Conservation (phyloP, 139 green algal species). For the Closterium sp. region DNA sequence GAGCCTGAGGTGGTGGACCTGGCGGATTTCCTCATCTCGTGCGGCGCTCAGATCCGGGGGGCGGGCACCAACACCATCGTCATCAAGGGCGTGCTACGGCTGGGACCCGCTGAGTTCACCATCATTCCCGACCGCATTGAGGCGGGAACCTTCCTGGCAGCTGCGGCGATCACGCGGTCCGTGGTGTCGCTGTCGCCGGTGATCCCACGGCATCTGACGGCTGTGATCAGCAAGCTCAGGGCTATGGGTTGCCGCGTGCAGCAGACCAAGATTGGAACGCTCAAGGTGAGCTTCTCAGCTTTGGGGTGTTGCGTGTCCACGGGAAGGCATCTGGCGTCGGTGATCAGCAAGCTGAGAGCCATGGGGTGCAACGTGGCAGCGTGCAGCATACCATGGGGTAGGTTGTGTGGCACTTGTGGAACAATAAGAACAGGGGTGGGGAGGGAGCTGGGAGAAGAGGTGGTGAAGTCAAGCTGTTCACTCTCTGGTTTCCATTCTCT, state of each 20-base stretch:
- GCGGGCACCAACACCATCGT: slow-evolving; percentile 53
- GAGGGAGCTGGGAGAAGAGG: not conserved
- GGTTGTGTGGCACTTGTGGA: not conserved
- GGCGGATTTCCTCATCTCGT: slow-evolving; percentile 49
- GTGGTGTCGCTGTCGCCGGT: slow-evolving; percentile 51
- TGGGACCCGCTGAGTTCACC: slow-evolving; percentile 51
- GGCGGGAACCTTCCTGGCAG: slow-evolving; percentile 60
- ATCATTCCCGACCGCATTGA: slow-evolving; percentile 66
- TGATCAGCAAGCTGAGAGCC: slow-evolving; percentile 46
- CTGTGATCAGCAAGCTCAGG: slow-evolving; percentile 52
- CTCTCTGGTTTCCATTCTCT: not conserved
- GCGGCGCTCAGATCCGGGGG: slow-evolving; percentile 49
- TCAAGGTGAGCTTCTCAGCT: not conserved
- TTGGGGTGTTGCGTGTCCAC: too few species aligned
- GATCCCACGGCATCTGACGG: slow-evolving; percentile 45
- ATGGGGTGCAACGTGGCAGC: slow-evolving; percentile 50
- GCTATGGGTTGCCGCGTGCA: slow-evolving; percentile 47
- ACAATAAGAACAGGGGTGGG: too few species aligned
- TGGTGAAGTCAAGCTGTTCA: not conserved
- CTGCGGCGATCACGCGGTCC: slow-evolving; percentile 57
- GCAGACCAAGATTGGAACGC: slow-evolving; percentile 3
- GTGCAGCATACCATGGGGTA: too few species aligned
- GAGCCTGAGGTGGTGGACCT: slow-evolving; percentile 60
- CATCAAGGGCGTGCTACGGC: slow-evolving; percentile 48
- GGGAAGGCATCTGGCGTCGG: slow-evolving; percentile 44